These are phyloP conservation scores for Metschnikowia amazonensis DNA, from an alignment of 805 yeast genomes.

Conservation along the genomic window DNA sequence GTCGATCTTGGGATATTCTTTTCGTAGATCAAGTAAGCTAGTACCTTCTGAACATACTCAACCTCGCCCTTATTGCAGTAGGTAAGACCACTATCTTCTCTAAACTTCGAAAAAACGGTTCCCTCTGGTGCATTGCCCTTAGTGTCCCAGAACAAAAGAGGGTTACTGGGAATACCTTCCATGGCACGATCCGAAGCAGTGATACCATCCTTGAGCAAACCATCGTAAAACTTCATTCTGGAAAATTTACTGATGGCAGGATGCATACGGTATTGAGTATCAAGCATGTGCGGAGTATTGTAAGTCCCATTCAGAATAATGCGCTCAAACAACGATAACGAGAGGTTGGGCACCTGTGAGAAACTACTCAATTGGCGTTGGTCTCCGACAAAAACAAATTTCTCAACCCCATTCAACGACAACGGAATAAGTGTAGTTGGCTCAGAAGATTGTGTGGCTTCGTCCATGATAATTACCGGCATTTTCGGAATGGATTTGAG, in stretches of 20 bases:
- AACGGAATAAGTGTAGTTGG: constrained; percentile 68
- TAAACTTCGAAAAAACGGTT: constrained; percentile 44
- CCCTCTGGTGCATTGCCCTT: constrained; percentile 45
- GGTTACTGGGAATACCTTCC: constrained; percentile 44
- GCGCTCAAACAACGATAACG: constrained; percentile 67
- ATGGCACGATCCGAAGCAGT: constrained; percentile 46
- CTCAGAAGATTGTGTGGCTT: constrained; percentile 73
- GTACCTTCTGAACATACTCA: constrained; percentile 40
- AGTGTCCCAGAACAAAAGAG: constrained; percentile 61
- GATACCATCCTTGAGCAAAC: constrained; percentile 55
- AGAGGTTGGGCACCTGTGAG: constrained; percentile 62
- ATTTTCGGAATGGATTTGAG: constrained; percentile 50
- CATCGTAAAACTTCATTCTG: constrained; percentile 47
- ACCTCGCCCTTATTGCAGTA: constrained; percentile 56
- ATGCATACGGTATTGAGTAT: constrained; percentile 68
- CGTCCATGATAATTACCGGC: constrained; percentile 76
- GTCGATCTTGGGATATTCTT: constrained; percentile 47
- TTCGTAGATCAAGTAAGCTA: constrained; percentile 50
- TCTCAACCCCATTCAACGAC: constrained; percentile 60
- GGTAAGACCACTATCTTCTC: constrained; percentile 54
- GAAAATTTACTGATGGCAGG: constrained; percentile 61
- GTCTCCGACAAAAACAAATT: constrained; percentile 71
- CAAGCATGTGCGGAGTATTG: constrained; percentile 60
- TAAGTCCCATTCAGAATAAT: constrained; percentile 59
- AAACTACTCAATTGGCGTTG: constrained; percentile 72